Base-by-base conservation (phyloP, 2,329 filamentous ascomycete species). In the Didymella glomerata region DNA sequence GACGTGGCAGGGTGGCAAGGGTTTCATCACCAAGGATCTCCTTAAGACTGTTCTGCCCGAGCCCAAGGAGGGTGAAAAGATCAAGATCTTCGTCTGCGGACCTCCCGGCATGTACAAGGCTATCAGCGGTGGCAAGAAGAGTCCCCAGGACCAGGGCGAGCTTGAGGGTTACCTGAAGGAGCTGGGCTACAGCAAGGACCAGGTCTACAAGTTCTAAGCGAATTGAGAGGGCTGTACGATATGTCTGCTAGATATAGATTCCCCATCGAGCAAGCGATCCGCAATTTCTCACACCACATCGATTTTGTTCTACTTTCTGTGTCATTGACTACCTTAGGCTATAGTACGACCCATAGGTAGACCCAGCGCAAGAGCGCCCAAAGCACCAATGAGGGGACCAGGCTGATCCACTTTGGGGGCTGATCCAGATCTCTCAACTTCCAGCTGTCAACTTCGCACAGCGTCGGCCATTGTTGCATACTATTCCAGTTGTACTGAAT, bases 1-100 rank as follows among this genome's bases (percentile, higher is more conserved):
- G 81, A 84, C 84, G 59, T 97, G 92, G 92, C 79, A 80, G 54
- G 90, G 91, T 67, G 86, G 84, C 72, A 91, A 88, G 78, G 95
- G 95, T 63, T 89, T 83, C 82, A 90, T 99, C 76, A 91, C 81
- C 78, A 96, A 97, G 85, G 93, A 97, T 66, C 84, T 98, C 57
- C 82, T 99, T 73, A 97, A 98, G 89, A 94, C 91, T 49, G 93
- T 97, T 10, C 85, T 98, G 14, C 95, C 95, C 11, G 93, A 96
- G 80, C 93, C 95, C 64, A 95, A 95, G 85, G 85, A 86, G 70
- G 76, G 76, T 44, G 90, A 90, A 66, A 95, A 97, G 81, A 88
- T 97, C 83, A 98, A 98, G 88, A 80, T 98, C 63, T 98, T 99
- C 74, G 92, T 99, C 36, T 98, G 94, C 79, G 94, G 94, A 0